A percentile compares a stretch with the other conserved stretches of the same genome.
These are phyloP conservation scores for Saccharomyces eubayanus DNA, from an alignment of 805 yeast species.

Conservation along the genomic window DNA sequence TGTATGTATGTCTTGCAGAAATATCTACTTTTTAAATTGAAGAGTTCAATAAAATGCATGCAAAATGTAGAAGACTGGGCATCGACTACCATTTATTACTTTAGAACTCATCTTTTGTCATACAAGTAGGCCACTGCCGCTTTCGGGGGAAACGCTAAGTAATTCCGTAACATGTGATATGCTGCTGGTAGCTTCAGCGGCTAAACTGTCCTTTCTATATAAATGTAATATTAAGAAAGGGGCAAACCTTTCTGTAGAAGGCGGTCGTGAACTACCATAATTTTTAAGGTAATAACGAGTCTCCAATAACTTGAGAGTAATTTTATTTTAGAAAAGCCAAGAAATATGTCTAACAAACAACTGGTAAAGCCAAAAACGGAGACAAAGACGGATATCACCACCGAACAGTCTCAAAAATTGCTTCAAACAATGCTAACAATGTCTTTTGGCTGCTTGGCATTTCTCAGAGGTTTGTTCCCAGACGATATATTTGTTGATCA, in stretches of 20 bases:
- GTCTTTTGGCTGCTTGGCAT: constrained; percentile 51
- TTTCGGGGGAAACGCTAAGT: background rate
- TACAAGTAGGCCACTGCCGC: too few species aligned
- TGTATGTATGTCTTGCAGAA: too few species aligned
- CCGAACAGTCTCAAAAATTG: constrained; percentile 38
- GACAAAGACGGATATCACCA: constrained; percentile 23
- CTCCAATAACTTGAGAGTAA: background rate
- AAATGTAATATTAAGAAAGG: background rate
- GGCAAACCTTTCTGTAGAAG: background rate
- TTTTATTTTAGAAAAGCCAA: background rate
- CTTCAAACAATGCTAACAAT: constrained; percentile 42
- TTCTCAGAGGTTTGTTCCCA: constrained; percentile 48
- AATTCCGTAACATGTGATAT: background rate
- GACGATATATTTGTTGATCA: constrained; percentile 47
- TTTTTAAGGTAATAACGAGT: background rate
- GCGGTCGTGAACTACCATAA: background rate
- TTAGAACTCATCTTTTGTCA: too few species aligned
- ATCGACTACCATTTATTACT: too few species aligned
- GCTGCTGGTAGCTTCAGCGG: background rate
- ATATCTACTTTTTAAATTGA: too few species aligned
- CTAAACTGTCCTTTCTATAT: background rate
- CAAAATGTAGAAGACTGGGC: too few species aligned
- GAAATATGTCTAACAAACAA: constrained; percentile 18
- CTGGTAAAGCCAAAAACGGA: constrained; percentile 9
- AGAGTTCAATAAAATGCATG: too few species aligned